Evolutionary conservation across 345 rosid species (phyloP), one percentile per base, ranked within the genome.

Genomic region (Eucalyptus fibrosa): DNA sequence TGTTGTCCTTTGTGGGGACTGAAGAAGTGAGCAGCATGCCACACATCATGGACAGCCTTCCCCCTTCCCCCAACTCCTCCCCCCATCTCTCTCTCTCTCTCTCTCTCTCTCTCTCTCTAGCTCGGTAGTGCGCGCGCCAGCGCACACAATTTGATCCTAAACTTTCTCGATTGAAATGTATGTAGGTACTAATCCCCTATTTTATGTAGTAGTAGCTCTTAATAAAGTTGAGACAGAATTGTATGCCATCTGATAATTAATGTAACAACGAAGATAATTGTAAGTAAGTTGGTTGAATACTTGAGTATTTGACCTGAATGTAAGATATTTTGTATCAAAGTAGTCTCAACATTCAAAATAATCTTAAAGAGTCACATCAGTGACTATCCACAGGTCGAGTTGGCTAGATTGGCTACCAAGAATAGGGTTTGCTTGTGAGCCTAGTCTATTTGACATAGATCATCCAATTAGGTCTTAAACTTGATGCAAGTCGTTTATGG

Each of bases 321-420:
- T 7, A 3, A 28, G 65, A 59, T 0, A 59, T 59, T 7, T 59
- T 12, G n/a, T 26, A 24, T 59, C 59, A 53, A 53, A 53, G 26
- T 3, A 53, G 26, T 19, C 59, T 53, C 59, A 53, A 53, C 26
- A 53, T 53, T 53, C 0, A 5, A 53, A 53, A 21, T 53, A 53
- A 53, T 8, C 59, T 19, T 19, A 53, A 8, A 53, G 5, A 53
- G 24, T 53, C 11, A 19, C 5, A 2, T 8, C 2, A 53, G 1
- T 53, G 0, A 53, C 11, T 21, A 19, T 0, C n/a, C 26, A 53
- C 1, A 1, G 0, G 11, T 53, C 26, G 26, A 53, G 65, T 59
- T 28, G n/a, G n/a, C 65, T 12, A 26, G n/a, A 59, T 59, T 59
- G 16, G n/a, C 1, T 12, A 3, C n/a, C 65, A 26, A 26, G 4